Evolutionary conservation across 768 basidiomycete species (phyloP).

Genomic region (Tubosaeta brunneosetosa): DNA sequence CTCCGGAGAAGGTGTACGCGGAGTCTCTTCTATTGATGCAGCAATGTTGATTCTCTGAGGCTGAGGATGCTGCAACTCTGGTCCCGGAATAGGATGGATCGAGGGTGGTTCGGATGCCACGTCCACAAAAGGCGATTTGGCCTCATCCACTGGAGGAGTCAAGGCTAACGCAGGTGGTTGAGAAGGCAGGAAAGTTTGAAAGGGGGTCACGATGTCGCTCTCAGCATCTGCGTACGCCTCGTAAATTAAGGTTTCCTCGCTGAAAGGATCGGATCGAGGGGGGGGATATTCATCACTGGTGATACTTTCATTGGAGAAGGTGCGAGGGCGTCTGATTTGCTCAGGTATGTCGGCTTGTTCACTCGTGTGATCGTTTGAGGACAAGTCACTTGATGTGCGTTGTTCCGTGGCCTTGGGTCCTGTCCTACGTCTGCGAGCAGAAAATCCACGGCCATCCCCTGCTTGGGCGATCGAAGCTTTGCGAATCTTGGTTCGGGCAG

Average conservation of each 20-base stretch:
- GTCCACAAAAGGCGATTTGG: slow-evolving; percentile 4
- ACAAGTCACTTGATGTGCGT: slow-evolving; percentile 67
- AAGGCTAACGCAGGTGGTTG: slow-evolving; percentile 22
- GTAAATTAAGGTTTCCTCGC: slow-evolving; percentile 77
- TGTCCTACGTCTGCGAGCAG: slow-evolving; percentile 31
- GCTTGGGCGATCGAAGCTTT: slow-evolving; percentile 75
- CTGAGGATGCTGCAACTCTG: slow-evolving; percentile 60
- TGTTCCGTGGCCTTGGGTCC: slow-evolving; percentile 32
- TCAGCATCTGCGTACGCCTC: slow-evolving; percentile 76
- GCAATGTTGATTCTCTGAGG: slow-evolving; percentile 47
- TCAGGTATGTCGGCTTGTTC: slow-evolving; percentile 59
- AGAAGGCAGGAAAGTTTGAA: slow-evolving; percentile 17
- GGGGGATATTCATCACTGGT: slow-evolving; percentile 37
- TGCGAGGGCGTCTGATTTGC: slow-evolving; percentile 30
- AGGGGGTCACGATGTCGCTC: slow-evolving; percentile 23
- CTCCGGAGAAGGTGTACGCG: slow-evolving; percentile 61
- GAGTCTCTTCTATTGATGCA: slow-evolving; percentile 32
- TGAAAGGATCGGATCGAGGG: slow-evolving; percentile 65
- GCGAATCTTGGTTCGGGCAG: slow-evolving; percentile 93
- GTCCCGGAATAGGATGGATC: slow-evolving; percentile 32
- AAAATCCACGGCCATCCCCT: slow-evolving; percentile 80
- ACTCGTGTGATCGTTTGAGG: slow-evolving; percentile 47
- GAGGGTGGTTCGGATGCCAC: slow-evolving; percentile 24
- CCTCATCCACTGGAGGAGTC: slow-evolving; percentile 19
- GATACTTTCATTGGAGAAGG: slow-evolving; percentile 36